A percentile compares a stretch with the other conserved stretches of the same genome.
These are phyloP conservation scores for Chytridiales sp. DNA, from an alignment of 371 early-diverging fungal genomes.

Conservation along the genomic window DNA sequence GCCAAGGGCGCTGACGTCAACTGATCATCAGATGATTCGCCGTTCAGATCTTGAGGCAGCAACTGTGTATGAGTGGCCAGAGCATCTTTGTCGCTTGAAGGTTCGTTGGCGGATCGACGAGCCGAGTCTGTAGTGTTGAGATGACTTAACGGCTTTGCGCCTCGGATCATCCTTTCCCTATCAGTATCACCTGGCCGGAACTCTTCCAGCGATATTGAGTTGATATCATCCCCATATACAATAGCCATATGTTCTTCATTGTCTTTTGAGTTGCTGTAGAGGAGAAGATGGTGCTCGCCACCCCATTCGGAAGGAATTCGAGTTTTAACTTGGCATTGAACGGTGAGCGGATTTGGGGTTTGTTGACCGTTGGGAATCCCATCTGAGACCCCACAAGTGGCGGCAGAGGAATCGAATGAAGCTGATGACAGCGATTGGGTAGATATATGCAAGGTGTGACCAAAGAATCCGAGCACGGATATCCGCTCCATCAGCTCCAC, in stretches of 20 bases:
- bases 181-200: slow-evolving; percentile 63
- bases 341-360: slow-evolving; percentile 10
- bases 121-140: no score
- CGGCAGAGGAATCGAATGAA: background rate
- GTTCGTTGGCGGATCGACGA: no score
- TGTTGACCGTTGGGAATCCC: background rate
- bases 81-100: no score
- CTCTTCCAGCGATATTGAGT: slow-evolving; percentile 65
- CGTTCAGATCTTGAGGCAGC: background rate
- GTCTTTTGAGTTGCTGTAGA: slow-evolving; percentile 84
- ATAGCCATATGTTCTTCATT: slow-evolving; percentile 90
- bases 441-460: slow-evolving; percentile 10
- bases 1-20: slow-evolving; percentile 80
- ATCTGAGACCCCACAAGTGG: background rate
- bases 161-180: slow-evolving; percentile 29
- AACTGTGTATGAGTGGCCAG: no score
- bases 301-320: slow-evolving; percentile 68
- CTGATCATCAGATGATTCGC: background rate
- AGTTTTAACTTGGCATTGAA: slow-evolving; percentile 74
- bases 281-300: slow-evolving; percentile 78
- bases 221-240: slow-evolving; percentile 86
- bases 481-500: background rate
- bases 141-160: no score
- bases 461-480: slow-evolving; percentile 15
- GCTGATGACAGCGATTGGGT: background rate